phyloP scores from a whole-genome alignment of 805 yeast genomes.

The Brettanomyces sp. region DNA sequence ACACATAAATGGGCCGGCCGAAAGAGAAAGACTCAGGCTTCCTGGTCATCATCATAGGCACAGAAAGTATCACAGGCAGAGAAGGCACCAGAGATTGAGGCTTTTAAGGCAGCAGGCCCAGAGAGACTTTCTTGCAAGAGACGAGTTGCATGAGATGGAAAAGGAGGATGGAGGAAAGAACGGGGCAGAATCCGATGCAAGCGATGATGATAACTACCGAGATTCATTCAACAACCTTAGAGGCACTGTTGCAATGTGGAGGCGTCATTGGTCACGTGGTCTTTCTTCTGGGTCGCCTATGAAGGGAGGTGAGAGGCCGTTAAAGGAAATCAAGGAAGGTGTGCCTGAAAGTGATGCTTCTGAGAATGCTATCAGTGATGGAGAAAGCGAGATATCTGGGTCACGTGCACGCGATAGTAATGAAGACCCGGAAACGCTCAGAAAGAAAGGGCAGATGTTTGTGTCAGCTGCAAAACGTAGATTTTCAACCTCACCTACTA shows the following conservation, averaged over 20 bases:
- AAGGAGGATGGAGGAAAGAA: constrained; percentile 2
- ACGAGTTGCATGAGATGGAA: constrained; percentile 4
- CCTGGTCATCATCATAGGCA: constrained; percentile 18
- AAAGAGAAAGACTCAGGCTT: constrained; percentile 32
- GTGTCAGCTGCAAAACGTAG: constrained; percentile 3
- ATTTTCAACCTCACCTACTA: neutral
- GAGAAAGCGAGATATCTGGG: neutral
- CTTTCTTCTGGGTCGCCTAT: neutral
- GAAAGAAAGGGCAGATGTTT: neutral
- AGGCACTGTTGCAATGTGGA: neutral
- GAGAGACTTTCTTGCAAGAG: neutral
- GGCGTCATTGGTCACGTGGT: neutral
- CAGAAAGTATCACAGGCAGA: constrained; percentile 14
- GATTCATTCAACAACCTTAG: neutral
- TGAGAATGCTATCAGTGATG: neutral
- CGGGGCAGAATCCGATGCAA: neutral
- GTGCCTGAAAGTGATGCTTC: neutral
- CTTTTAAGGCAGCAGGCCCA: constrained; percentile 4
- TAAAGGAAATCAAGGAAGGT: neutral
- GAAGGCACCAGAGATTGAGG: constrained; percentile 8
- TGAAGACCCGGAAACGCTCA: neutral
- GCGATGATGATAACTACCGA: neutral
- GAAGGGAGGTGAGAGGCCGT: neutral
- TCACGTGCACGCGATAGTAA: neutral
- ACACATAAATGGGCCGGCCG: constrained; percentile 71